These are phyloP conservation scores for Schrenkiella parvula DNA, from an alignment of 345 rosid species.

Conservation along the genomic window DNA sequence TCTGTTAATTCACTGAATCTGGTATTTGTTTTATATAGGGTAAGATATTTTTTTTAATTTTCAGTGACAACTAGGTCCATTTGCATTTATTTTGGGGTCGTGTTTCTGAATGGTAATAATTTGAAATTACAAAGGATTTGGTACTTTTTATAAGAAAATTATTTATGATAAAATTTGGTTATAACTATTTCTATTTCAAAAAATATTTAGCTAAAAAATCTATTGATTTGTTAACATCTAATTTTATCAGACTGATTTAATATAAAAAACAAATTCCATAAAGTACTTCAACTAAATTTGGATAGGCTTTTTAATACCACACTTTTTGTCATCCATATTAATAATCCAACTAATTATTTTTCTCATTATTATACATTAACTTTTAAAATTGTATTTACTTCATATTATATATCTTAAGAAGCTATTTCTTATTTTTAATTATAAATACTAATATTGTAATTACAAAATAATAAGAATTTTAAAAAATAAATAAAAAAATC, in stretches of 20 bases:
- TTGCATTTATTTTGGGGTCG: not conserved
- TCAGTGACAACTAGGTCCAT: not conserved
- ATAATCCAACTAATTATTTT: no score
- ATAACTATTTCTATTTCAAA: not conserved
- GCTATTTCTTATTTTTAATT: no score
- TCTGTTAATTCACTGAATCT: conserved; percentile 27
- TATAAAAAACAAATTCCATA: no score
- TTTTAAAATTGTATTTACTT: no score
- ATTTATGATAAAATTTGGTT: not conserved
- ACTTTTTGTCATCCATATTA: no score
- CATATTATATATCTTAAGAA: no score
- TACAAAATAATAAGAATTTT: no score
- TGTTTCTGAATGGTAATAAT: not conserved
- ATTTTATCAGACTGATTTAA: not conserved
- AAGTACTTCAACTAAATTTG: no score
- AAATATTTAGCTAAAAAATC: not conserved
- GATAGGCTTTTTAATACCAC: no score
- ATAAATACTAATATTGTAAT: no score
- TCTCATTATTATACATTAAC: no score
- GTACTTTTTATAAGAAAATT: not conserved
- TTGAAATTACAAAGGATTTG: not conserved
- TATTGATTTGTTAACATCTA: not conserved
- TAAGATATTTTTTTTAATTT: not conserved
- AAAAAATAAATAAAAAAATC: no score
- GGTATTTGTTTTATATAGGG: not conserved